Percentiles rank a stretch among this genome's conserved stretches.
phyloP scores from a whole-genome alignment of 768 basidiomycete species.

The Rhodotorula sphaerocarpa region DNA sequence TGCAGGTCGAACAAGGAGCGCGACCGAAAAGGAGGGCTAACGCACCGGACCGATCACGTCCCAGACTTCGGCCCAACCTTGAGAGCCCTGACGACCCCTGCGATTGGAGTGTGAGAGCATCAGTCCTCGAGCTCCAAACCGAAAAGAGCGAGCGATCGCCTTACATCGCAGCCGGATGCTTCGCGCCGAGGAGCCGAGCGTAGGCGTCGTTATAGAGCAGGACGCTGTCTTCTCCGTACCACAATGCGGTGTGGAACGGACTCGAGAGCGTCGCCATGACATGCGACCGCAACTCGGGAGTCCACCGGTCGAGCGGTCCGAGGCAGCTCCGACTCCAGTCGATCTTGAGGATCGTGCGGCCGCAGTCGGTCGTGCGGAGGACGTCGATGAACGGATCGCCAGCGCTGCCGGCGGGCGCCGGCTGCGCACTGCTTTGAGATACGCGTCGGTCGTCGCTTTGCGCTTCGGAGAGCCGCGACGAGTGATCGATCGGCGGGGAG shows the following conservation, averaged over 20 bases:
- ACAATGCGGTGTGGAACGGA: conserved; percentile 20
- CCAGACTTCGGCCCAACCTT: conserved; percentile 18
- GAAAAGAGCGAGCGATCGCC: no score
- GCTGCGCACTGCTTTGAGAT: no score
- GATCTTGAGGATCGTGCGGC: not conserved
- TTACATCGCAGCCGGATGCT: not conserved
- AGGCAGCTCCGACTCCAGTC: conserved; percentile 1
- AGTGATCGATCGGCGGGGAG: no score
- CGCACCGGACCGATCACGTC: conserved; percentile 17
- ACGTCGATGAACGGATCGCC: conserved; percentile 1
- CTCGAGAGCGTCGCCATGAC: conserved; percentile 18
- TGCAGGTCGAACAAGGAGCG: no score
- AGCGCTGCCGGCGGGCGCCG: not conserved
- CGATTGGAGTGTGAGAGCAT: no score
- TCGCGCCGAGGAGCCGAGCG: not conserved
- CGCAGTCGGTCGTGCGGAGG: not conserved
- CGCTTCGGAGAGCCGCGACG: no score
- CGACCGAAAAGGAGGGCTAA: no score
- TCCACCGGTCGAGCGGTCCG: conserved; percentile 12
- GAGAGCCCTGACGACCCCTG: no score
- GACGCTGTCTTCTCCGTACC: conserved; percentile 16
- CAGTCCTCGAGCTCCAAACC: no score
- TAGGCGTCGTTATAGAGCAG: conserved; percentile 24
- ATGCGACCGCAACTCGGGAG: conserved; percentile 8
- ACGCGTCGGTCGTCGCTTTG: no score